Conservation (phyloP, 352 stramenopile species). For the Phytophthora macrochlamydospora region DNA sequence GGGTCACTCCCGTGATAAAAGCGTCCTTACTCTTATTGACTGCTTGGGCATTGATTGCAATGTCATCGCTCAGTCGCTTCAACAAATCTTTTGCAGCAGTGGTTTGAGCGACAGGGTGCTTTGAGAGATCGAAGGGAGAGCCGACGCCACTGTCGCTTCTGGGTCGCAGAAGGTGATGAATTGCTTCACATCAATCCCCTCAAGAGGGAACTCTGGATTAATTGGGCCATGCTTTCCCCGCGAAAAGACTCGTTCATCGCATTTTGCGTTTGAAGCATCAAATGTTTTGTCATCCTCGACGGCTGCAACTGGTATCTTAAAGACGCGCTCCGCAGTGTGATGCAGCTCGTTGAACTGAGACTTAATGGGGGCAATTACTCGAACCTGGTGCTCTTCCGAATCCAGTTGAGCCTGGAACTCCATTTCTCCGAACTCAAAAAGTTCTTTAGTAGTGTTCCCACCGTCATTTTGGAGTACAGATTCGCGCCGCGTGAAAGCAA, state of each 20-base stretch:
- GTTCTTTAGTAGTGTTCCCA: conserved; percentile 76
- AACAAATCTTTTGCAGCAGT: conserved; percentile 95
- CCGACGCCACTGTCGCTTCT: conserved; percentile 44
- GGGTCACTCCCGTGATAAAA: conserved; percentile 69
- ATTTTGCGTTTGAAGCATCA: conserved; percentile 85
- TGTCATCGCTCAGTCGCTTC: conserved; percentile 92
- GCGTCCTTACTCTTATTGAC: conserved; percentile 82
- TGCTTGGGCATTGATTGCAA: conserved; percentile 80
- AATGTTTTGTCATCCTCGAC: conserved; percentile 33
- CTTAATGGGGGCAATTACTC: conserved; percentile 65
- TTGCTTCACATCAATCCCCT: conserved; percentile 65
- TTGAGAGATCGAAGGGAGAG: conserved; percentile 93
- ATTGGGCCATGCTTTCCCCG: conserved; percentile 32
- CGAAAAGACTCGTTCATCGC: conserved; percentile 51
- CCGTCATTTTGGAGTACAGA: conserved; percentile 82
- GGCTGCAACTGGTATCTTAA: conserved; percentile 25
- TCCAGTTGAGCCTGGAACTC: conserved; percentile 70
- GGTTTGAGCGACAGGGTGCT: conserved; percentile 90
- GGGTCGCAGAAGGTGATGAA: conserved; percentile 83
- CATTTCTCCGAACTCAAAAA: conserved; percentile 85
- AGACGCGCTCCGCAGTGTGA: conserved; percentile 37
- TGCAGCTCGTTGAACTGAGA: conserved; percentile 69
- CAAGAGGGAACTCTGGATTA: conserved; percentile 77
- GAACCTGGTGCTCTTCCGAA: conserved; percentile 53
- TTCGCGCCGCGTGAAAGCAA: conserved; percentile 80